Evolutionary conservation across 2,329 filamentous ascomycete genomes (phyloP).

Genomic region (Fusarium azukiicola): DNA sequence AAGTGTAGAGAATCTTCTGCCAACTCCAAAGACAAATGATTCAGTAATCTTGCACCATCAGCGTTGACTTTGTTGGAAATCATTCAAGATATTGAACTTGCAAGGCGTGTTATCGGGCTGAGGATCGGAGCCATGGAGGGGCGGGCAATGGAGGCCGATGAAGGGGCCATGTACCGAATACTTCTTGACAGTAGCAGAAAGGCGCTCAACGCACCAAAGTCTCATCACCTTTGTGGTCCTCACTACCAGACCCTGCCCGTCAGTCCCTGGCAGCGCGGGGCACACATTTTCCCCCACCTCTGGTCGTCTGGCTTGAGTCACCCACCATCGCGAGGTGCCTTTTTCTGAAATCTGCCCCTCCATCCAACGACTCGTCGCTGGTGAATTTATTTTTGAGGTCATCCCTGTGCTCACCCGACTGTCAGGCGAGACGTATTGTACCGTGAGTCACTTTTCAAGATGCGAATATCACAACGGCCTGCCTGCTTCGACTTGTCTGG

Average conservation of each 20-base stretch:
- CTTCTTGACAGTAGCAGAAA: not conserved
- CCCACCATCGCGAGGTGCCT: slow-evolving; percentile 52
- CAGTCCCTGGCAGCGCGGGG: slow-evolving; percentile 46
- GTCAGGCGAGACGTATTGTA: slow-evolving; percentile 36
- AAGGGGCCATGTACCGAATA: not conserved
- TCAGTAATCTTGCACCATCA: not conserved
- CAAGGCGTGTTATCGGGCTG: slow-evolving; percentile 6
- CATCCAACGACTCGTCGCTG: slow-evolving; percentile 47
- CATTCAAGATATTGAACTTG: slow-evolving; percentile 6
- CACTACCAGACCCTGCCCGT: not conserved
- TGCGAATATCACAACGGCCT: not conserved
- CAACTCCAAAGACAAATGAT: not conserved
- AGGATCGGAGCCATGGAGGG: slow-evolving; percentile 17
- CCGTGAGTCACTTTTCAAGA: slow-evolving; percentile 37
- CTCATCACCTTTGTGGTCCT: not conserved
- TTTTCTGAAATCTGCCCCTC: slow-evolving; percentile 55
- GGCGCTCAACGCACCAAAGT: not conserved
- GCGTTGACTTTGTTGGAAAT: not conserved
- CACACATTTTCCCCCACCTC: slow-evolving; percentile 51
- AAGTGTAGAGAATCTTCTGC: not conserved
- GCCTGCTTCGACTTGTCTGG: not conserved
- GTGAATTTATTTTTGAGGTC: slow-evolving; percentile 38
- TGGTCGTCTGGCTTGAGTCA: slow-evolving; percentile 50
- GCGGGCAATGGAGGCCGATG: not conserved
- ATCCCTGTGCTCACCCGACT: slow-evolving; percentile 40